These are phyloP conservation scores for Ustilago tritici DNA, from an alignment of 1,284 basidiomycete species.

Conservation along the genomic window DNA sequence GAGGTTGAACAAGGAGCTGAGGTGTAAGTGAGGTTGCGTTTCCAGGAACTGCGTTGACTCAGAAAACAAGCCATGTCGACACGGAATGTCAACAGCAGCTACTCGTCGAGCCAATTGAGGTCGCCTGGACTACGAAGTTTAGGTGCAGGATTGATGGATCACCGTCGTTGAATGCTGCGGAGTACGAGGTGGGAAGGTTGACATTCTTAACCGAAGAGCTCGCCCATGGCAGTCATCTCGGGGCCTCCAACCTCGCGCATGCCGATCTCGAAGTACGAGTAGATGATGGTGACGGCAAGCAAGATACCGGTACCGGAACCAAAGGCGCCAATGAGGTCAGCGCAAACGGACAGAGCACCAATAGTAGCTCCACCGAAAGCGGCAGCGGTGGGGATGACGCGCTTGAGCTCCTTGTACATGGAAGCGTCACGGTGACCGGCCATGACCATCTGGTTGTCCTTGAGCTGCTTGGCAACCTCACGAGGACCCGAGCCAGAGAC, in stretches of 20 bases:
- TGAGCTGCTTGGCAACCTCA: slow-evolving; percentile 97
- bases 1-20: not conserved
- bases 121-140: not conserved
- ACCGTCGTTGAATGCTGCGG: slow-evolving; percentile 13
- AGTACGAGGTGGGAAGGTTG: not conserved
- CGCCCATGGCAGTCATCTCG: slow-evolving; percentile 71
- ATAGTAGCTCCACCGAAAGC: slow-evolving; percentile 96
- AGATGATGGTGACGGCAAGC: slow-evolving; percentile 97
- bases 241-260: slow-evolving; percentile 72
- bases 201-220: slow-evolving; percentile 63
- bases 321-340: slow-evolving; percentile 96
- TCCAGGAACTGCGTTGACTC: not conserved
- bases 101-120: not conserved
- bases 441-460: slow-evolving; percentile 99
- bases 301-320: slow-evolving; percentile 97
- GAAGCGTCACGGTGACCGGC: slow-evolving; percentile 95
- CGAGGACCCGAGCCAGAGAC: slow-evolving; percentile 94
- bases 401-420: slow-evolving; percentile 99
- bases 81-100: not conserved
- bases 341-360: slow-evolving; percentile 89
- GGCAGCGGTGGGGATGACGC: slow-evolving; percentile 95
- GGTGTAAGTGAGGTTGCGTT: not conserved
- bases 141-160: slow-evolving; percentile 3
- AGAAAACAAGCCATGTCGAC: not conserved
- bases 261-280: slow-evolving; percentile 74